These are phyloP conservation scores for Termitomyces sp. DNA, from an alignment of 768 basidiomycete species.

Conservation along the genomic window DNA sequence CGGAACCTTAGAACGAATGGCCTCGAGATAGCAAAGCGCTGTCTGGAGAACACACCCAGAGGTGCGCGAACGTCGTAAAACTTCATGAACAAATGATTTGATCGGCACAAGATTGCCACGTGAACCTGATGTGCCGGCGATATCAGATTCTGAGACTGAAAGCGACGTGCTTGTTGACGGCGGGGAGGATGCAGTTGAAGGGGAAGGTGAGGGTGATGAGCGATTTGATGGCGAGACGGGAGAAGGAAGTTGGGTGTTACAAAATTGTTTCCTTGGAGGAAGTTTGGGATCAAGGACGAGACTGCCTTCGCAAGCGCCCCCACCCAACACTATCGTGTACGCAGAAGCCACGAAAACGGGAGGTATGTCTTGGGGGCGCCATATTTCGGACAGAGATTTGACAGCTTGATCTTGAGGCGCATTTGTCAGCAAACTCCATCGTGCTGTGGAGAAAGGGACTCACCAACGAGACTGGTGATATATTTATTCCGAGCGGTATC, in stretches of 20 bases:
- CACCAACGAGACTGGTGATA: constrained; percentile 69
- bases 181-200: constrained; percentile 25
- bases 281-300: constrained; percentile 15
- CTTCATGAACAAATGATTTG: constrained; percentile 83
- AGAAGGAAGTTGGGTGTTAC: constrained; percentile 49
- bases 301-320: constrained; percentile 12
- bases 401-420: constrained; percentile 70
- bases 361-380: constrained; percentile 77
- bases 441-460: constrained; percentile 28
- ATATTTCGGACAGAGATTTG: constrained; percentile 74
- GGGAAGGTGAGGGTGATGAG: constrained; percentile 31
- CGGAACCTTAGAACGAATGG: constrained; percentile 69
- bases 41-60: constrained; percentile 84
- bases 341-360: constrained; percentile 41
- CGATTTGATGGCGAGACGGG: constrained; percentile 49
- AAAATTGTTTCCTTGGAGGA: constrained; percentile 12
- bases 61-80: constrained; percentile 82
- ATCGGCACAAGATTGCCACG: constrained; percentile 53
- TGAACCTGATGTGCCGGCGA: constrained; percentile 18
- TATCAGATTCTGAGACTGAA: constrained; percentile 22
- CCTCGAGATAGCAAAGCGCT: constrained; percentile 85
- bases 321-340: constrained; percentile 28
- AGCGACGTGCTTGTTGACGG: constrained; percentile 16
- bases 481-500: constrained; percentile 60
- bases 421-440: constrained; percentile 17